Evolutionary conservation across 495 filamentous ascomycete genomes (phyloP), one percentile per base, ranked within the genome.

Genomic region (Neurospora discreta): DNA sequence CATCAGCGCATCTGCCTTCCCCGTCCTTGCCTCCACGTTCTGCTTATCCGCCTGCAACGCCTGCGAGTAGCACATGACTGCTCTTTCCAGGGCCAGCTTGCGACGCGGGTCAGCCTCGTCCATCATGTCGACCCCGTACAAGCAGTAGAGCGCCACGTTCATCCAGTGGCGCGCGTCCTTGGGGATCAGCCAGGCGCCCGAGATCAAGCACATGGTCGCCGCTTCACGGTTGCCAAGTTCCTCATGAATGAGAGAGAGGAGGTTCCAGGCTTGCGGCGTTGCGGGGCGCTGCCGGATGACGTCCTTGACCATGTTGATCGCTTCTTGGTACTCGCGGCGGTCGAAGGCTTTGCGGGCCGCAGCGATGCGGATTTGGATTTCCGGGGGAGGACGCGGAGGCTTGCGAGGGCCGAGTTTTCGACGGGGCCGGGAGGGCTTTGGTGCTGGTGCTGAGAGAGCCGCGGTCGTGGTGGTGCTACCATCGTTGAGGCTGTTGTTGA

Each of bases 251-350:
- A 93, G 88, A 0, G 92, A 90, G 13, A 95, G 79, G 39, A 95
- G 79, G 23, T 87, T 88, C 86, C 95, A 93, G 38, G 93, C 91
- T 26, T 87, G 84, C 73, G 91, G 91, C 71, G 93, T 92, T 78
- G 97, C 94, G 16, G 92, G 91, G 77, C 97, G 97, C 75, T 90
- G 85, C 71, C 91, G 87, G 69, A 97, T 89, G 13, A 93, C 91
- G 76, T 89, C 87, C 68, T 85, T 82, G 13, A 91, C 87, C 60
- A 87, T 82, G 3, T 88, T 82, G 39, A 88, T 83, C 13, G 93
- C 91, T 42, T 85, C 82, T 38, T 89, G 88, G 77, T 90, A 89
- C 60, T 91, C 84, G 13, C 85, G 84, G 69, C 87, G 84, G 73
- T 93, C 87, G 78, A 90, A 95, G 2, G 90, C 88, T 38, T 88